phyloP scores from a whole-genome alignment of 2,329 filamentous ascomycete species.

The Penicillium crustosum region DNA sequence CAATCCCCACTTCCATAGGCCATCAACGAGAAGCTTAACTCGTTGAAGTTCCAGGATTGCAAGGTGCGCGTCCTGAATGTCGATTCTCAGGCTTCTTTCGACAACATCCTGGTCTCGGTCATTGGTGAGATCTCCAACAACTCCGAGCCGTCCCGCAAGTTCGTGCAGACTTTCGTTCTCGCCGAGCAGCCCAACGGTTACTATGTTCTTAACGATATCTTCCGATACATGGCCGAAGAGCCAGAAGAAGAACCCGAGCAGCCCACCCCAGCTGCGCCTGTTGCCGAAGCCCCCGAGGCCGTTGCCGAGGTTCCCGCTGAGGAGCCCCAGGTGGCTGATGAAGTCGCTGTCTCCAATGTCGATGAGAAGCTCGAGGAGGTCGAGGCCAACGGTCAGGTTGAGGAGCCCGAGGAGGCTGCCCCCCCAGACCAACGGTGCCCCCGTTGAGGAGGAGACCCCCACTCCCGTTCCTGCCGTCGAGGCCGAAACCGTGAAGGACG shows the following conservation, averaged over 20 bases:
- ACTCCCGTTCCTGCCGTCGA: conserved; percentile 35
- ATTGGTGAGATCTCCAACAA: conserved; percentile 98
- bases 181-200: conserved; percentile 95
- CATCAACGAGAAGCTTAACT: conserved; percentile 92
- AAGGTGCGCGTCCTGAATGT: conserved; percentile 98
- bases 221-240: conserved; percentile 87
- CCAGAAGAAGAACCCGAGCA: conserved; percentile 55
- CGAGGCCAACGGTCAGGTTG: conserved; percentile 48
- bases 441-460: conserved; percentile 23
- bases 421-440: conserved; percentile 39
- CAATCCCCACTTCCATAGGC: conserved; percentile 54
- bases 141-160: conserved; percentile 85
- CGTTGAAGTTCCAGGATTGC: conserved; percentile 92
- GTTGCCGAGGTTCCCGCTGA: conserved; percentile 28
- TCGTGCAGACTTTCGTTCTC: conserved; percentile 96
- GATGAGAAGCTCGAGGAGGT: conserved; percentile 75
- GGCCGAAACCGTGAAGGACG: conserved; percentile 47
- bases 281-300: conserved; percentile 45
- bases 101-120: conserved; percentile 95
- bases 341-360: conserved; percentile 55
- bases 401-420: conserved; percentile 30
- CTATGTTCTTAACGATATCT: conserved; percentile 97
- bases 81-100: conserved; percentile 87
- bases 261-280: conserved; percentile 33
- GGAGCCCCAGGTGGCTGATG: conserved; percentile 37